Conservation (phyloP, 2,329 filamentous ascomycete genomes). For the Ploettnerulaceae sp. region DNA sequence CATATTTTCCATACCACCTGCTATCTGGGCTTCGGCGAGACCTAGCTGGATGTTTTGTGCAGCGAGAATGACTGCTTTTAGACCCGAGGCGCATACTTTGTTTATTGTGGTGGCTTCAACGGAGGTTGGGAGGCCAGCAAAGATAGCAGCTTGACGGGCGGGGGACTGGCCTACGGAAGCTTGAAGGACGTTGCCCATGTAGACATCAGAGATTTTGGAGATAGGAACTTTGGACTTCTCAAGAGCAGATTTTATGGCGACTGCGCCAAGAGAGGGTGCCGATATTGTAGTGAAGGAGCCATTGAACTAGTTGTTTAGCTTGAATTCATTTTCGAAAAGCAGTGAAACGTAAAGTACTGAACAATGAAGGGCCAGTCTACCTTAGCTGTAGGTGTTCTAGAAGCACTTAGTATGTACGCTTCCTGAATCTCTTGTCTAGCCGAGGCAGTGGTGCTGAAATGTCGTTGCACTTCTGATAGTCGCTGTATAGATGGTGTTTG, state of each 20-base stretch:
- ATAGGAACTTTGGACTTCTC: conserved; percentile 78
- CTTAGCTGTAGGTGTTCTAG: conserved; percentile 85
- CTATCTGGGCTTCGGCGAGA: conserved; percentile 79
- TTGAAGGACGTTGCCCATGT: conserved; percentile 95
- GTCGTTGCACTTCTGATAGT: conserved; percentile 42
- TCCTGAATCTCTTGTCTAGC: conserved; percentile 68
- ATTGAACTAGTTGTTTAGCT: conserved; percentile 65
- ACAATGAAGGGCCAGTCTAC: too few species aligned
- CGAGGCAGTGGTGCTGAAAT: conserved; percentile 47
- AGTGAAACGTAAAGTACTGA: conserved; percentile 12
- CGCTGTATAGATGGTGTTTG: conserved; percentile 34
- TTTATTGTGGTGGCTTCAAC: conserved; percentile 92
- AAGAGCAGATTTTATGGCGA: conserved; percentile 86
- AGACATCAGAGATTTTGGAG: conserved; percentile 82
- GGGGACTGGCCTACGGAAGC: conserved; percentile 83
- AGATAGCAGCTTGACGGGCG: conserved; percentile 83
- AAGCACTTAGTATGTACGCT: conserved; percentile 88
- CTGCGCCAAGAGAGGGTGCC: conserved; percentile 82
- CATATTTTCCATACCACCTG: conserved; percentile 99
- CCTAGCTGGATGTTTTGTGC: conserved; percentile 94
- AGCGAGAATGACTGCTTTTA: conserved; percentile 87
- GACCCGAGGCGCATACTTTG: conserved; percentile 93
- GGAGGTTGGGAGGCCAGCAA: conserved; percentile 74
- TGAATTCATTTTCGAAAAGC: not conserved
- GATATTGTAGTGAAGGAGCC: conserved; percentile 79